Evolutionary conservation across 75 land plant genomes (phyloP), one percentile per base, ranked within the genome.

Genomic region (Cryptomeria japonica): DNA sequence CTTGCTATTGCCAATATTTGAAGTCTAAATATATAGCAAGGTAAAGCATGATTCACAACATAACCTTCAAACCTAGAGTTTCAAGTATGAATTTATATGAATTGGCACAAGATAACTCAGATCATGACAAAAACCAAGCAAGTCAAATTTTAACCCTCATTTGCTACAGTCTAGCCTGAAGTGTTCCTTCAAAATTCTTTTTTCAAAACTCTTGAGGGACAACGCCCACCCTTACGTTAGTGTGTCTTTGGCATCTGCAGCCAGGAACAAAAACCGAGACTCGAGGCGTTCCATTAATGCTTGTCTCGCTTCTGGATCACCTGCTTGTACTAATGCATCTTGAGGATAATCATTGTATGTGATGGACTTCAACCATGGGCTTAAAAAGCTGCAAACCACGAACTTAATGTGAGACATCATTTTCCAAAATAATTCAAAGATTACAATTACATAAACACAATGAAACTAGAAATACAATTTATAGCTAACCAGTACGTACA

Each of bases 161-260:
- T 75, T 75, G 3, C 14, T 75, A 75, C 11, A 49, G 51, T 82
- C 51, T n/a, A 14, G 32, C 31, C n/a, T 46, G 51, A 82, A 86
- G 36, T 58, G 31, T 84, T 53, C 75, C 86, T 68, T 36, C 38
- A 75, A 75, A 75, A 25, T 75, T 75, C 14, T 75, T 75, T n/a
- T 75, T 34, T 1, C 77, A 34, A 12, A 32, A 3, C 37, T 75
- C 37, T 75, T 12, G 32, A 75, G 77, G 16, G 37, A 37, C 13
- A 82, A 44, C 46, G 18, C 49, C 51, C 51, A 53, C 31, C 88
- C 49, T 70, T 87, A 96, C 99, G 96, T 94, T 68, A 97, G 87
- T 25, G 96, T 96, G 47, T 95, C 91, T 37, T 94, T 94, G 9
- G 99, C 96, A 95, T 97, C 98, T 44, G 99, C 99, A 31, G 98